These are phyloP conservation scores for Penicillium paradoxum DNA, from an alignment of 495 filamentous ascomycete species.

Conservation along the genomic window DNA sequence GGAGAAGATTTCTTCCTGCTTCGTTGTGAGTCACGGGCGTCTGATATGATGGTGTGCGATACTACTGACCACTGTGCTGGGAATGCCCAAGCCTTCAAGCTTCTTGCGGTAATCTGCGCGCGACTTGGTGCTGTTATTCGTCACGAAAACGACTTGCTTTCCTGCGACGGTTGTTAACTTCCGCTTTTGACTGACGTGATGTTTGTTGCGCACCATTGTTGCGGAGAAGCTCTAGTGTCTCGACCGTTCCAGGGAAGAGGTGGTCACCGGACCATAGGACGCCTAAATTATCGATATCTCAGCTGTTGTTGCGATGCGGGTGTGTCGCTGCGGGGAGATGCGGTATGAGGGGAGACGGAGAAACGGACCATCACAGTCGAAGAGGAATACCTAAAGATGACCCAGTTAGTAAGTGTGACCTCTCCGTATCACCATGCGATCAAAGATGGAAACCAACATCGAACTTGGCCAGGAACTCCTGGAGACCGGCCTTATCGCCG, in stretches of 20 bases:
- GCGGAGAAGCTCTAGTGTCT: conserved; percentile 76
- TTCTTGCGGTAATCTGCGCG: conserved; percentile 89
- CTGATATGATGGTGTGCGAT: not conserved
- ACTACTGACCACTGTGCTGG: conserved; percentile 55
- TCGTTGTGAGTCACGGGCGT: conserved; percentile 1
- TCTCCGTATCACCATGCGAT: not conserved
- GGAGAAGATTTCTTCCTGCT: conserved; percentile 86
- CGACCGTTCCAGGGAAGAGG: conserved; percentile 73
- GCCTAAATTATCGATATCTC: conserved; percentile 49
- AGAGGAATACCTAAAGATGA: conserved; percentile 69
- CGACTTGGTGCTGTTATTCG: conserved; percentile 98
- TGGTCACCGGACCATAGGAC: conserved; percentile 95
- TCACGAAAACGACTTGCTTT: conserved; percentile 93
- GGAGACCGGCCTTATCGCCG: conserved; percentile 67
- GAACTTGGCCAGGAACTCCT: conserved; percentile 80
- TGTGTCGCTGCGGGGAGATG: not conserved
- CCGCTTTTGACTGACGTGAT: no score
- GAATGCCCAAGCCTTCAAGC: conserved; percentile 75
- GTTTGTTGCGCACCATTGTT: conserved; percentile 54
- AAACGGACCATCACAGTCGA: conserved; percentile 87
- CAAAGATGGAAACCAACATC: conserved; percentile 61
- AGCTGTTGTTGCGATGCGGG: conserved; percentile 14
- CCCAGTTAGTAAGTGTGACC: conserved; percentile 1
- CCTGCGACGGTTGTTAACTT: conserved; percentile 43
- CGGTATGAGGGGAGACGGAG: conserved; percentile 16